Base-by-base conservation (phyloP, 495 filamentous ascomycete genomes). In the Aspergillus homomorphus region DNA sequence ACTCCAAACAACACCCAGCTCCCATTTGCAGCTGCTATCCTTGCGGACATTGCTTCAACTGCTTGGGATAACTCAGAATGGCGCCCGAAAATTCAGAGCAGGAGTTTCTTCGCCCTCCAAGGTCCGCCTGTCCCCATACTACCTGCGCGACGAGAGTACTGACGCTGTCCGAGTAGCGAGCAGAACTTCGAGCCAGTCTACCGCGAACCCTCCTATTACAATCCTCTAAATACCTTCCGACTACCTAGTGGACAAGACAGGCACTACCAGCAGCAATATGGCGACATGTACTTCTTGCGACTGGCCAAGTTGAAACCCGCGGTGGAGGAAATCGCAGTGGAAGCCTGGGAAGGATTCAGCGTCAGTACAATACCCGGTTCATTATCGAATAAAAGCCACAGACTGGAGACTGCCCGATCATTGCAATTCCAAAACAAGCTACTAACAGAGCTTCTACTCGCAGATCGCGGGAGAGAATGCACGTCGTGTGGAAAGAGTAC, bases 211-310 rank as follows among this genome's bases (percentile, higher is more conserved):
- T 92, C 90, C 3, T 69, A 75, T 57, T 96, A 96, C 77, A 87
- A 86, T 54, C 87, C 92, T 1, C 77, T 92, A 21, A 72, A 84
- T 50, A 88, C 86, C 0, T 97, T 89, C 68, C 69, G 77, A 46
- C 80, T 97, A 12, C 83, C 86, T 1, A 85, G 85, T 61, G 85
- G 83, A 12, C 68, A 75, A n/a, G 79, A 86, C 30, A 84, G 87
- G 48, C 86, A 89, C 21, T 99, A 98, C 66, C 81, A 90, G 68
- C 95, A 98, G 69, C 95, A 99, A 78, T 99, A 88, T 84, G 89
- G 86, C 58, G 92, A 97, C 65, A 90, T 97, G 83, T 99, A 99
- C 77, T 98, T 96, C 70, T 73, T 96, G 63, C 89, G 95, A 38
- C 82, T 98, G 14, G 84, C 89, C 8, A 88, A 87, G 70, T 82